Conservation (phyloP, 768 basidiomycete species). For the Mycena maculata region DNA sequence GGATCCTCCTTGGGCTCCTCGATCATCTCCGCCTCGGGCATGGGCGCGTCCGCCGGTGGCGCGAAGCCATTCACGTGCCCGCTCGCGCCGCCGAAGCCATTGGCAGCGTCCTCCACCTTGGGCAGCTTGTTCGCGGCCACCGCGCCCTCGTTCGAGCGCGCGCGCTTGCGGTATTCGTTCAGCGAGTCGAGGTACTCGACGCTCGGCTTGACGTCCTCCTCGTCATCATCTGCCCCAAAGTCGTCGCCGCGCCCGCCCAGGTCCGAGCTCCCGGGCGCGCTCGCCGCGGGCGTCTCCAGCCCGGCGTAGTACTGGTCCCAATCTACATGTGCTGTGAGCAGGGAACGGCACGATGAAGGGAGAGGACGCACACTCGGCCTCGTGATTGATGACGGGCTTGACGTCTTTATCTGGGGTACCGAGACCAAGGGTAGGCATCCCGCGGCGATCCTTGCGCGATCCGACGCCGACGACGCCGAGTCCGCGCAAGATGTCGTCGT, state of each 20-base stretch:
- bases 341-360: neutral
- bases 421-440: conserved; percentile 9
- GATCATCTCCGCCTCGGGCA: conserved; percentile 39
- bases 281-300: conserved; percentile 71
- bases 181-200: conserved; percentile 75
- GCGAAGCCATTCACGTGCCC: conserved; percentile 37
- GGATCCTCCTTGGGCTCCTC: conserved; percentile 55
- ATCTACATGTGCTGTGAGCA: conserved; percentile 53
- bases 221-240: conserved; percentile 66
- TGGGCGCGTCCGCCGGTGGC: conserved; percentile 33
- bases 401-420: conserved; percentile 24
- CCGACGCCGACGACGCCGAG: conserved; percentile 66
- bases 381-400: conserved; percentile 60
- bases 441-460: conserved; percentile 39
- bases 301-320: conserved; percentile 90
- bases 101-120: conserved; percentile 44
- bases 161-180: conserved; percentile 80
- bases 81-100: conserved; percentile 34
- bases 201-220: conserved; percentile 76
- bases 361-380: conserved; percentile 71
- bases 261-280: conserved; percentile 56
- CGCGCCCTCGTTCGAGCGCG: conserved; percentile 70
- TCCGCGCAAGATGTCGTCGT: conserved; percentile 80
- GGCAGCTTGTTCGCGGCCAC: too few species aligned
- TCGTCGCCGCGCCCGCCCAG: too few species aligned